These are phyloP conservation scores for Rhizoctonia solani DNA, from an alignment of 1,284 basidiomycete species.

Conservation along the genomic window DNA sequence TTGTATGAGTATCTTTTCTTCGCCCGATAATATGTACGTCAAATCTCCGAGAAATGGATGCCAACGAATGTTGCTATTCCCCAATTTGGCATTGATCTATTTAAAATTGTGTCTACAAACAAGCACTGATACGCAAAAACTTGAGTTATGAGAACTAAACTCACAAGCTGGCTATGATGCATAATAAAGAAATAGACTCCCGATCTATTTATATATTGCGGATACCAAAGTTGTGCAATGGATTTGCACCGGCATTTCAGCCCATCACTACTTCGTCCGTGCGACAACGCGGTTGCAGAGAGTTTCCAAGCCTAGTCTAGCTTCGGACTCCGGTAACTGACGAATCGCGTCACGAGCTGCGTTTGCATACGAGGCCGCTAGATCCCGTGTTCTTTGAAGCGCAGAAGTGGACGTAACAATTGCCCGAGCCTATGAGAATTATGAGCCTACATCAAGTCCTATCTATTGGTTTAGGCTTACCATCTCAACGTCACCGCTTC, in stretches of 20 bases:
- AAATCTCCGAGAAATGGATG: constrained; percentile 11
- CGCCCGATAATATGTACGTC: constrained; percentile 3
- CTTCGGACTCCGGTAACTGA: constrained; percentile 81
- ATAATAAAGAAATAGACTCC: neutral
- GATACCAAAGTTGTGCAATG: neutral
- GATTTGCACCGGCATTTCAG: no score
- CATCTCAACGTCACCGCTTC: constrained; percentile 82
- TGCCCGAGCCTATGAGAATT: constrained; percentile 62
- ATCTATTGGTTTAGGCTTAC: constrained; percentile 52
- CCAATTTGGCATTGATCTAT: neutral
- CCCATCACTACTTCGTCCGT: constrained; percentile 52
- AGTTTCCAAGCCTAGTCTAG: constrained; percentile 69
- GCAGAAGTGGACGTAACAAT: constrained; percentile 77
- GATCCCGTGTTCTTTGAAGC: constrained; percentile 74
- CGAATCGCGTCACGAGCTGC: constrained; percentile 74
- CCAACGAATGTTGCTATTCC: neutral
- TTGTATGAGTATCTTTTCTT: neutral
- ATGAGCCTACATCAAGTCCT: neutral
- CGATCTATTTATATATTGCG: neutral
- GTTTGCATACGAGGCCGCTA: constrained; percentile 78
- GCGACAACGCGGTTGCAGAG: constrained; percentile 67
- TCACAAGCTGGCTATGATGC: neutral
- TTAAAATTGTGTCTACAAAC: neutral
- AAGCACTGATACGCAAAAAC: neutral
- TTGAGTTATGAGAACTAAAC: neutral